Conservation (phyloP, 495 filamentous ascomycete genomes). For the Physcia stellaris region DNA sequence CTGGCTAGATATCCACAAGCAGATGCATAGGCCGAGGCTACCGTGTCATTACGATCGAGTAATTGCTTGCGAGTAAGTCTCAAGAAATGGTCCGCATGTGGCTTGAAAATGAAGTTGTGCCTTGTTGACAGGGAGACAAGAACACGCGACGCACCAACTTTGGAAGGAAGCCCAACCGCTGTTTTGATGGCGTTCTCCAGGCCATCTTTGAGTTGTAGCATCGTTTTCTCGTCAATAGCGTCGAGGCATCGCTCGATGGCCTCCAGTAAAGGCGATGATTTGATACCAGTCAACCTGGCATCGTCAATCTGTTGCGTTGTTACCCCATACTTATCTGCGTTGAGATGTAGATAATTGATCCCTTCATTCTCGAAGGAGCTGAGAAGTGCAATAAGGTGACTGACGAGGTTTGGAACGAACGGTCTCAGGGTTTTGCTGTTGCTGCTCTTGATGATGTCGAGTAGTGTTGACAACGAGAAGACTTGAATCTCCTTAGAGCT, state of each 20-base stretch:
- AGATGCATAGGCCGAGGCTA: conserved; percentile 71
- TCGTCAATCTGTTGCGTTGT: conserved; percentile 78
- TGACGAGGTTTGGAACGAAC: conserved; percentile 68
- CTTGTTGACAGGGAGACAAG: conserved; percentile 77
- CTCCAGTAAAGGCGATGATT: conserved; percentile 82
- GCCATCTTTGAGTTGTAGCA: conserved; percentile 54
- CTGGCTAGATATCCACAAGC: conserved; percentile 76
- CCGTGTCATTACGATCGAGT: conserved; percentile 81
- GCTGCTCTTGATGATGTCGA: conserved; percentile 80
- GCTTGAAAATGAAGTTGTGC: conserved; percentile 56
- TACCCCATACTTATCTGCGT: conserved; percentile 72
- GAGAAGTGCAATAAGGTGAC: conserved; percentile 63
- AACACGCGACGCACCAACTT: conserved; percentile 77
- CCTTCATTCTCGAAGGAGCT: conserved; percentile 76
- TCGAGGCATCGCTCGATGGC: conserved; percentile 84
- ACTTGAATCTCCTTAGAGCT: conserved; percentile 69
- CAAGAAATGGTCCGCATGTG: conserved; percentile 66
- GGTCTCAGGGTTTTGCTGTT: conserved; percentile 54
- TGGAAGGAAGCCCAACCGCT: conserved; percentile 80
- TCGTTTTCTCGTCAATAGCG: conserved; percentile 60
- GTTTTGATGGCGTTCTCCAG: conserved; percentile 70
- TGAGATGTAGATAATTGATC: conserved; percentile 85
- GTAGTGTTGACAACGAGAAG: conserved; percentile 58
- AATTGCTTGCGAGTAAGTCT: conserved; percentile 63
- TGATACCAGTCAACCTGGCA: conserved; percentile 61